These are phyloP conservation scores for Areca catechu DNA, from an alignment of 176 grass and related monocot genomes.

Conservation along the genomic window DNA sequence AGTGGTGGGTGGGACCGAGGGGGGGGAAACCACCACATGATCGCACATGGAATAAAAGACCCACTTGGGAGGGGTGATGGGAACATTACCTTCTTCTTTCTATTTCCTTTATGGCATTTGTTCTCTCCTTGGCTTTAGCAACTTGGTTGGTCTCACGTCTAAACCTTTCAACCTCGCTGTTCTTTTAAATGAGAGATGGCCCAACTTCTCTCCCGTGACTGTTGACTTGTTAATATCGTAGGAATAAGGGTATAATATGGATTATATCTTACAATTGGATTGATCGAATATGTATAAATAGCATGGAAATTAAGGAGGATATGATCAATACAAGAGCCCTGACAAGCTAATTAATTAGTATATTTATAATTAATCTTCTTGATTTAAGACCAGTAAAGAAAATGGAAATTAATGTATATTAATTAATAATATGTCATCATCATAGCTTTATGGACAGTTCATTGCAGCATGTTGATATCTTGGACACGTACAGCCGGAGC, in stretches of 20 bases:
- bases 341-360: too few relatives aligned
- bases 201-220: neutral
- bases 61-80: conserved; percentile 15
- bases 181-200: neutral
- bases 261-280: too few relatives aligned
- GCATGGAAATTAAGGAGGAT: too few relatives aligned
- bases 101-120: neutral
- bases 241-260: neutral
- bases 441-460: too few relatives aligned
- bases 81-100: neutral
- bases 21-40: conserved; percentile 69
- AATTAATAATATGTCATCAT: too few relatives aligned
- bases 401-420: too few relatives aligned
- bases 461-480: too few relatives aligned
- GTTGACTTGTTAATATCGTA: conserved; percentile 1
- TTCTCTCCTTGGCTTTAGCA: neutral
- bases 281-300: too few relatives aligned
- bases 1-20: conserved; percentile 43
- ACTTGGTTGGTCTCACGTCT: conserved; percentile 12
- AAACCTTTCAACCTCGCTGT: conserved; percentile 9
- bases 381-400: too few relatives aligned
- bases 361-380: too few relatives aligned
- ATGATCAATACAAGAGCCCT: too few relatives aligned
- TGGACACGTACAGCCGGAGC: too few relatives aligned
- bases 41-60: conserved; percentile 46